Base-by-base conservation (phyloP, 73 alveolate genomes). In the Stentor roeselii region DNA sequence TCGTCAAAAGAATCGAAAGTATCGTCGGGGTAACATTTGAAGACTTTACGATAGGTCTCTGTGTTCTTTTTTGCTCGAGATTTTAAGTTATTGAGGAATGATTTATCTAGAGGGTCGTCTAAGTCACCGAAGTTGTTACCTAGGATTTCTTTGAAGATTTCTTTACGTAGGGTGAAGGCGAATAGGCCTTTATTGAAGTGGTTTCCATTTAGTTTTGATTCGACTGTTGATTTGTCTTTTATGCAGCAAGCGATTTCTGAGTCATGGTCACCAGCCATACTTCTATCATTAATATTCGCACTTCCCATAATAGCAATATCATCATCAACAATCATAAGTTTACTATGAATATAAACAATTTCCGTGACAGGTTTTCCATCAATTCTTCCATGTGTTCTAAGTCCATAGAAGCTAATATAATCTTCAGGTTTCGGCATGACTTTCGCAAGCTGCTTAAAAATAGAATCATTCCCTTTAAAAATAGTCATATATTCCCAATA, bases 201-300 rank as follows among this genome's bases (percentile, higher is more conserved):
- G 30, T 50, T 50, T 11, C 21, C 21, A 21, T 50, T 50, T 21
- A 50, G 6, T 11, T 11, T 11, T 11, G 30, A 11, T 11, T 50
- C 67, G 21, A 50, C 21, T 50, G 6, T 50, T 21, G 6, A 6
- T 11, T 50, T 50, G 21, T 50, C 96, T 77, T 80, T 90, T 38
- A 91, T 60, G 36, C 85, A 59, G 21, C 89, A 90, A 39, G 96
- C 95, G 58, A 87, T 91, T 87, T 97, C 99, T 35, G 97, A 90
- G 89, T 97, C 99, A 83, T 99, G 92, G 1, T 86, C 84, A 4
- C 99, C 99, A 36, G 91, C 78, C 97, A 97, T 83, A 42, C 97
- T 88, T 75, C 99, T 86, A 86, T 97, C 99, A 86, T 97, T 97
- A 59, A 97, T 93, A 86, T 97, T 97, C 32, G 99, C 99, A 0